Percentiles rank a stretch among this genome's conserved stretches.
Conservation (phyloP, 78 protist genomes). For the Guillardia theta region DNA sequence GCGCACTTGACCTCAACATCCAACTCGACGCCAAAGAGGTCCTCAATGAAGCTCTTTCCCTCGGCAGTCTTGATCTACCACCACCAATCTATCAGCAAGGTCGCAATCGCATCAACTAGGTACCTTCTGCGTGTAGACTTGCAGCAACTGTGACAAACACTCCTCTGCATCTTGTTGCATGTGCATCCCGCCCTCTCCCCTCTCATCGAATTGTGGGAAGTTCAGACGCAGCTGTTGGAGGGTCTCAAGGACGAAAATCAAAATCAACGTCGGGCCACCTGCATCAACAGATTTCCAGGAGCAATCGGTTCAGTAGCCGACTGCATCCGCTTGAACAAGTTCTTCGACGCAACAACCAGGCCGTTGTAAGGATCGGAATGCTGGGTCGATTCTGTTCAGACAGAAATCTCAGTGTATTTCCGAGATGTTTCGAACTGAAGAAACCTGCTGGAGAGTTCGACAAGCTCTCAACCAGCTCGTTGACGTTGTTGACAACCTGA, state of each 20-base stretch:
- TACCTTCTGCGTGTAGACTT: not conserved
- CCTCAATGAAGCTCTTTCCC: not conserved
- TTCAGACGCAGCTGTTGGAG: not conserved
- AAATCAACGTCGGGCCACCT: not conserved
- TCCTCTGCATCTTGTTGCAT: conserved; percentile 12
- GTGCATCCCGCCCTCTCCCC: not conserved
- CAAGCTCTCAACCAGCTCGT: not conserved
- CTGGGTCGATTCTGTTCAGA: no score
- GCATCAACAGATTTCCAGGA: not conserved
- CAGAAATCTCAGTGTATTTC: no score
- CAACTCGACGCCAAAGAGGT: not conserved
- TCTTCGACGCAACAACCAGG: not conserved
- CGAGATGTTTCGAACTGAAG: no score
- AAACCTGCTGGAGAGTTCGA: no score
- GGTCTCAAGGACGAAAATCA: not conserved
- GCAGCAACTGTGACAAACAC: not conserved
- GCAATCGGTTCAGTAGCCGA: not conserved
- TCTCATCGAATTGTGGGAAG: not conserved
- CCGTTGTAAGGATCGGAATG: no score
- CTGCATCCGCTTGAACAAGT: not conserved
- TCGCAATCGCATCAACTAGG: not conserved
- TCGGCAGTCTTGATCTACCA: not conserved
- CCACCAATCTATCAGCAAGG: not conserved
- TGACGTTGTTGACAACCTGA: not conserved
- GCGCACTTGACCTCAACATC: not conserved